A percentile compares a stretch with the other conserved stretches of the same genome.
Evolutionary conservation across 1,139 yeast species (phyloP).

Genomic region (Zygosaccharomyces sapae): DNA sequence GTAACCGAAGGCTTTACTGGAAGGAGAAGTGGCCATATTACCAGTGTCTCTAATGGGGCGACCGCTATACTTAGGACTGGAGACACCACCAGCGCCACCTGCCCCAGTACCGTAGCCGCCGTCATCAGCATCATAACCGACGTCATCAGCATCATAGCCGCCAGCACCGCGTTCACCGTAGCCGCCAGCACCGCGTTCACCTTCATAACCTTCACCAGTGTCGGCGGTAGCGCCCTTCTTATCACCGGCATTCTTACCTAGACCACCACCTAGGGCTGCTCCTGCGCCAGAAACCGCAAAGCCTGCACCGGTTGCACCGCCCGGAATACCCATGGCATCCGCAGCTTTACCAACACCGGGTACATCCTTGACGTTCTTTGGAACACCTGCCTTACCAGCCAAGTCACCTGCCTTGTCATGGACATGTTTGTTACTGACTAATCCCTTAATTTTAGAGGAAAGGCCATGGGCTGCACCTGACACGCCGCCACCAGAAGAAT

Average conservation of each 20-base stretch:
- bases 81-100: too few species aligned
- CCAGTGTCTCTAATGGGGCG: background rate
- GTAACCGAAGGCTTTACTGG: background rate
- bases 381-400: background rate
- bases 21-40: background rate
- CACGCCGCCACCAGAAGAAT: too few species aligned
- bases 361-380: background rate
- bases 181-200: background rate
- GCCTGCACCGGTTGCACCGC: background rate
- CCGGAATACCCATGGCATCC: background rate
- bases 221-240: background rate
- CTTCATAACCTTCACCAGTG: background rate
- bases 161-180: too few species aligned
- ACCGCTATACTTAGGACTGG: too few species aligned
- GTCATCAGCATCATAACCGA: background rate
- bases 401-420: background rate
- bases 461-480: too few species aligned
- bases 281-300: background rate
- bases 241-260: background rate
- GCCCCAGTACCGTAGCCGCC: too few species aligned
- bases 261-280: background rate
- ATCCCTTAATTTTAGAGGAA: too few species aligned
- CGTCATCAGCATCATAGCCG: too few species aligned
- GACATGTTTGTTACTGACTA: too few species aligned
- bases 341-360: background rate